Evolutionary conservation across 192 early-diverging fungal species (phyloP).

Genomic region (Linnemannia exigua): DNA sequence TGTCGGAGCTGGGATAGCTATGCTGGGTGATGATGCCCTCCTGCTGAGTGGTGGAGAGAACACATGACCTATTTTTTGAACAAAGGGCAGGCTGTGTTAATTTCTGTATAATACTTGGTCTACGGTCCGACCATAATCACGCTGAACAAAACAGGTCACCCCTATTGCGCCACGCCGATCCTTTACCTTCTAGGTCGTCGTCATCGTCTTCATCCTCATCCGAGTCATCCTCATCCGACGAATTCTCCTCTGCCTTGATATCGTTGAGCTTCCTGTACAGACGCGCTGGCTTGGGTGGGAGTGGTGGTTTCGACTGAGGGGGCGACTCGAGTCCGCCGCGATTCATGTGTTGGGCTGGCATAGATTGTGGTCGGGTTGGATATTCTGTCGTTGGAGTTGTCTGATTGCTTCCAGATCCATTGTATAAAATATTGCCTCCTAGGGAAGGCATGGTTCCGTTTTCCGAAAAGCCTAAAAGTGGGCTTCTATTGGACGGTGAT

Average conservation of each 20-base stretch:
- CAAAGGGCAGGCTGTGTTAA: not conserved
- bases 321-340: constrained; percentile 25
- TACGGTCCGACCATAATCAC: not conserved
- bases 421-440: not conserved
- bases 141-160: constrained; percentile 3
- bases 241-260: constrained; percentile 43
- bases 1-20: constrained; percentile 42
- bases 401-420: not conserved
- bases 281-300: constrained; percentile 71
- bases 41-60: constrained; percentile 39
- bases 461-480: constrained; percentile 36
- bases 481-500: constrained; percentile 39
- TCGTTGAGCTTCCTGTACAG: constrained; percentile 43
- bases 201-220: constrained; percentile 59
- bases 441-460: constrained; percentile 28
- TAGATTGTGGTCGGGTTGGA: constrained; percentile 27
- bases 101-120: not conserved
- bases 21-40: constrained; percentile 53
- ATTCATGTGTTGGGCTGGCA: constrained; percentile 20
- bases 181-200: constrained; percentile 49
- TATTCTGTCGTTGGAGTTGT: constrained; percentile 12
- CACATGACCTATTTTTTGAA: constrained; percentile 17
- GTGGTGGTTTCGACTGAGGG: constrained; percentile 62
- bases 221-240: constrained; percentile 46
- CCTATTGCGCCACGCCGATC: not conserved